Conservation (phyloP, 2,329 filamentous ascomycete genomes). For the Ophiostoma sp. region DNA sequence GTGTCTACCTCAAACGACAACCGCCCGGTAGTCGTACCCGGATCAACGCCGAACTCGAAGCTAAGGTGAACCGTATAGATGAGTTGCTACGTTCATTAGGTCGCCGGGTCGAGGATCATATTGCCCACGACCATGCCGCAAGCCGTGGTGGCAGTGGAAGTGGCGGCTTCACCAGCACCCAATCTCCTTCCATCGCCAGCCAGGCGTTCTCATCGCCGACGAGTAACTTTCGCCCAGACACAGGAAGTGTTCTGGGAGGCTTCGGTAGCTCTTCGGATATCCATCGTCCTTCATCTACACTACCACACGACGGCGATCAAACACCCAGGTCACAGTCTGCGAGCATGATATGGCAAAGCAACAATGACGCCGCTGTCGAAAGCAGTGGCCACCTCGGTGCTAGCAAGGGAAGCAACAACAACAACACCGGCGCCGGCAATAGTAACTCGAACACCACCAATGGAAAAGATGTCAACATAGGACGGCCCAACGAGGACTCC, state of each 20-base stretch:
- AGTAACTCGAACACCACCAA: constrained; percentile 39
- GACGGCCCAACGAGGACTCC: constrained; percentile 36
- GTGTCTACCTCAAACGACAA: constrained; percentile 64
- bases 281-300: constrained; percentile 5
- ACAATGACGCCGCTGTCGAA: constrained; percentile 32
- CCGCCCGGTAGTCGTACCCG: constrained; percentile 61
- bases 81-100: constrained; percentile 58
- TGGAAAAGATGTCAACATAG: constrained; percentile 41
- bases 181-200: constrained; percentile 13
- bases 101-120: constrained; percentile 31
- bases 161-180: neutral
- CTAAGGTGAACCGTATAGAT: constrained; percentile 64
- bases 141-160: neutral
- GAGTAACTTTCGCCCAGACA: constrained; percentile 15
- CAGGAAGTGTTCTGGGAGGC: constrained; percentile 7
- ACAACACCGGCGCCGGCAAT: constrained; percentile 29
- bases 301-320: constrained; percentile 29
- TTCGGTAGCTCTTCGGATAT: neutral
- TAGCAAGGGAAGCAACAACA: constrained; percentile 42
- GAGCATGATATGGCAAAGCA: constrained; percentile 21
- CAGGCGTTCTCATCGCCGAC: constrained; percentile 8
- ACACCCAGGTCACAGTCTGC: neutral
- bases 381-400: neutral
- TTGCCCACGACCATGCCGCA: constrained; percentile 20
- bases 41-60: constrained; percentile 69